Percentiles rank a stretch among this genome's conserved stretches.
Evolutionary conservation across 208 protist species (phyloP).

Genomic region (Novymonas esmeraldas): DNA sequence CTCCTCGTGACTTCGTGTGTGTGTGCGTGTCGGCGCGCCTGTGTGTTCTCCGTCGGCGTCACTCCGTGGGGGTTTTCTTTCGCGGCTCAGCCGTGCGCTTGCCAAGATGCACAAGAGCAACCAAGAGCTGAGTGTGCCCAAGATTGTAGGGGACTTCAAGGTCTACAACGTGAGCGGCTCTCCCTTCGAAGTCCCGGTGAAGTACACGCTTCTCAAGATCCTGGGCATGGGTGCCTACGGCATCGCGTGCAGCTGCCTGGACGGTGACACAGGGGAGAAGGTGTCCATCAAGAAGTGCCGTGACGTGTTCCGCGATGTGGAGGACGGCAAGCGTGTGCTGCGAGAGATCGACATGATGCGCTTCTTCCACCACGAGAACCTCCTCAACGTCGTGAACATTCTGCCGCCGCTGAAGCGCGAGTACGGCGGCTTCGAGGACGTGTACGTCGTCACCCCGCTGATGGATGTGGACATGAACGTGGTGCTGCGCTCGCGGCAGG

Average conservation of each 20-base stretch:
- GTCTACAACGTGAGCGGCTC: slow-evolving; percentile 86
- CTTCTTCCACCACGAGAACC: slow-evolving; percentile 93
- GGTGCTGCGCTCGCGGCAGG: slow-evolving; percentile 91
- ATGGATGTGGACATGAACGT: slow-evolving; percentile 97
- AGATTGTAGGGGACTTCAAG: slow-evolving; percentile 87
- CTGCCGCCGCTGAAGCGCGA: slow-evolving; percentile 81
- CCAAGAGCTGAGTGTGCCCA: slow-evolving; percentile 75
- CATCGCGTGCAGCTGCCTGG: slow-evolving; percentile 93
- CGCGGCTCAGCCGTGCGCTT: not conserved
- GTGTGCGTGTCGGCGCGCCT: too few relatives aligned
- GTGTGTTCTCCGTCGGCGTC: too few relatives aligned
- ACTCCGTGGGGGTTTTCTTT: too few relatives aligned
- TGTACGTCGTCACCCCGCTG: slow-evolving; percentile 97
- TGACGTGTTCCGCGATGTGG: slow-evolving; percentile 85
- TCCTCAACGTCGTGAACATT: slow-evolving; percentile 94
- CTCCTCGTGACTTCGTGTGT: too few relatives aligned
- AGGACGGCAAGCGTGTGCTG: slow-evolving; percentile 93
- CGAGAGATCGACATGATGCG: slow-evolving; percentile 94
- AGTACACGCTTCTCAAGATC: slow-evolving; percentile 87
- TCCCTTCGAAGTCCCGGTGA: slow-evolving; percentile 76
- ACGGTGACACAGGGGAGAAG: slow-evolving; percentile 80
- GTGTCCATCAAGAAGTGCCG: slow-evolving; percentile 92
- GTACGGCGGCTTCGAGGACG: slow-evolving; percentile 93
- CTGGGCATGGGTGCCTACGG: slow-evolving; percentile 97
- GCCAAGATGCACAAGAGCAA: slow-evolving; percentile 87